phyloP scores from a whole-genome alignment of 306 rosid genomes.

The Fragaria ananassa region DNA sequence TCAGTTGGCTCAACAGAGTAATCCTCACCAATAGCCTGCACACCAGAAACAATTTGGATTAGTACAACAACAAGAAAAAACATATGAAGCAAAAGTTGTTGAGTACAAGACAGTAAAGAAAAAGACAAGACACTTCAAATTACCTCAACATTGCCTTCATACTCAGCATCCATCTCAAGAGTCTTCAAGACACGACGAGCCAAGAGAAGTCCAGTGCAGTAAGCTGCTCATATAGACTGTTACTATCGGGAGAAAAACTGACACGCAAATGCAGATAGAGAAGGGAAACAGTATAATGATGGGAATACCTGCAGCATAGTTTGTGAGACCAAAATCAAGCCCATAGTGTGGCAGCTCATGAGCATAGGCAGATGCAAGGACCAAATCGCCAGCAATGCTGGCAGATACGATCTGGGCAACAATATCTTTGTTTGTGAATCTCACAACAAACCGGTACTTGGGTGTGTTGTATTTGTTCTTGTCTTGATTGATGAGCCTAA shows the following conservation, averaged over 20 bases:
- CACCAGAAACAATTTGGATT: neutral
- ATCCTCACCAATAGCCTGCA: conserved; percentile 84
- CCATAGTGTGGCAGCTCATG: conserved; percentile 79
- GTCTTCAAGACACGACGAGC: conserved; percentile 72
- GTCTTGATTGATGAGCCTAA: conserved; percentile 85
- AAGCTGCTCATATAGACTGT: conserved; percentile 42
- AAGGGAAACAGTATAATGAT: no score
- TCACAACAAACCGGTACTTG: conserved; percentile 71
- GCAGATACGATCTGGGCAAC: conserved; percentile 71
- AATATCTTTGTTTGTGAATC: conserved; percentile 74
- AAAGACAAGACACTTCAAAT: no score
- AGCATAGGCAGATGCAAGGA: conserved; percentile 77
- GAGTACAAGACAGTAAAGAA: no score
- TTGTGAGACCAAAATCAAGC: conserved; percentile 77
- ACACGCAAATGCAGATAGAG: no score
- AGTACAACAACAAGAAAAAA: neutral
- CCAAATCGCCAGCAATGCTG: conserved; percentile 78
- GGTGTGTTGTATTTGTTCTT: conserved; percentile 92
- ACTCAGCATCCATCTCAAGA: conserved; percentile 80
- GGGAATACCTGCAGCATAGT: conserved; percentile 84
- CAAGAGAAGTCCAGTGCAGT: conserved; percentile 87
- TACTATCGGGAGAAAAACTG: neutral
- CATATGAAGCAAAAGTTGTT: neutral
- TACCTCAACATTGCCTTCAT: conserved; percentile 93
- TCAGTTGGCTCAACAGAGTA: conserved; percentile 89